Base-by-base conservation (phyloP, 768 basidiomycete species). In the Tephrocybe sp. region DNA sequence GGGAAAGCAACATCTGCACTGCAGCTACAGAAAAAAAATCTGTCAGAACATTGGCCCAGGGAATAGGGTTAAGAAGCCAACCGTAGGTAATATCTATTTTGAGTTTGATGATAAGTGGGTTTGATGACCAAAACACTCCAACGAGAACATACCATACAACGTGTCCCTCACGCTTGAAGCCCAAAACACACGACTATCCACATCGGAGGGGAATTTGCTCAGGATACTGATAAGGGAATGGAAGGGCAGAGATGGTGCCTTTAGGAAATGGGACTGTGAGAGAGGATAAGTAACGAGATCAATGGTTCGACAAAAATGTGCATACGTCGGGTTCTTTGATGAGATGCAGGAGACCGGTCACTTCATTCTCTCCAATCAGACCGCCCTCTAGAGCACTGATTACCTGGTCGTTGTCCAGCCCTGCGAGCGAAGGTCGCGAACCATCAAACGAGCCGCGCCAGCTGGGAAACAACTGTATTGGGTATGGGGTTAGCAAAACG, bases 161-260 rank as follows among this genome's bases (percentile, higher is more conserved):
- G 76, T 65, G 62, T 91, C 88, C 49, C 85, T 72, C 34, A 86
- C 65, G 22, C 65, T 64, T 30, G 72, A 68, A 38, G 81, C 80
- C 86, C 87, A 90, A 59, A 88, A 89, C 3, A 87, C 82, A 19
- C 83, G 76, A 52, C 86, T 86, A 54, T 91, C 88, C 19, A 79
- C 71, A 55, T 91, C 88, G 21, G 76, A 69, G 1, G 90, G 91
- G 67, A 91, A 89, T 67, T 91, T 92, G 56, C 77, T 78, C 52
- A 92, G 61, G 45, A 90, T 75, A 52, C 85, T 86, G 52, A 83
- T 75, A 38, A 93, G 74, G n/a, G 78, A 81, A 62, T 91, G 80
- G 72, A 88, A 91, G 0, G 91, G 91, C 37, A 93, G 74, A 2
- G 80, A 84, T 2, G 89, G 84, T 22, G 87, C 87, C 70, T 93